A percentile compares a stretch with the other conserved stretches of the same genome.
Evolutionary conservation across 2,329 filamentous ascomycete genomes (phyloP).

Genomic region (Hymenoscyphus fructigenus): DNA sequence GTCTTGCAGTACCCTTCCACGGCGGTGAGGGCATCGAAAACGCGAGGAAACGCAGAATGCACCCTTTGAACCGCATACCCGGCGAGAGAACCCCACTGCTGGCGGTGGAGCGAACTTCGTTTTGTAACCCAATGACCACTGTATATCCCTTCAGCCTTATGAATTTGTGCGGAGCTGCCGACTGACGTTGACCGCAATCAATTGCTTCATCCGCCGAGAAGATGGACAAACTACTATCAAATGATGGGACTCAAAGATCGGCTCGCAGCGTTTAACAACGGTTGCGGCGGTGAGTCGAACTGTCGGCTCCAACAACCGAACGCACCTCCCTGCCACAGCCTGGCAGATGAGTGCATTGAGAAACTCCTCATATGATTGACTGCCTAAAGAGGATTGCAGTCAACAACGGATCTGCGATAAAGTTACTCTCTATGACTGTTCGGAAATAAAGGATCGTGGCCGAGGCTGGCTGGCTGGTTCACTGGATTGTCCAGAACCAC

Average conservation of each 20-base stretch:
- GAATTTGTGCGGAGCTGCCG: conserved; percentile 1
- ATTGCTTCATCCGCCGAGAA: neutral
- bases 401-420: neutral
- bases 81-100: neutral
- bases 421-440: neutral
- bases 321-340: neutral
- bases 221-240: neutral
- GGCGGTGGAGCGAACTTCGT: neutral
- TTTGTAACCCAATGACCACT: neutral
- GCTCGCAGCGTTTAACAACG: neutral
- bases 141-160: conserved; percentile 5
- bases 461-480: neutral
- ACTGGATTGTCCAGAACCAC: neutral
- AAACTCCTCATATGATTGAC: neutral
- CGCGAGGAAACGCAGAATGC: neutral
- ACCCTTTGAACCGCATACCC: neutral
- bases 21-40: conserved; percentile 1
- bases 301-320: neutral
- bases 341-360: neutral
- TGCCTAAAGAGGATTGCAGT: neutral
- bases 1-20: conserved; percentile 1
- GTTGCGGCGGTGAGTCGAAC: conserved; percentile 1
- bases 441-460: neutral
- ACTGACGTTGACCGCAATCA: neutral
- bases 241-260: neutral